Base-by-base conservation (phyloP, 2,329 filamentous ascomycete genomes). In the Calonectria hongkongensis region DNA sequence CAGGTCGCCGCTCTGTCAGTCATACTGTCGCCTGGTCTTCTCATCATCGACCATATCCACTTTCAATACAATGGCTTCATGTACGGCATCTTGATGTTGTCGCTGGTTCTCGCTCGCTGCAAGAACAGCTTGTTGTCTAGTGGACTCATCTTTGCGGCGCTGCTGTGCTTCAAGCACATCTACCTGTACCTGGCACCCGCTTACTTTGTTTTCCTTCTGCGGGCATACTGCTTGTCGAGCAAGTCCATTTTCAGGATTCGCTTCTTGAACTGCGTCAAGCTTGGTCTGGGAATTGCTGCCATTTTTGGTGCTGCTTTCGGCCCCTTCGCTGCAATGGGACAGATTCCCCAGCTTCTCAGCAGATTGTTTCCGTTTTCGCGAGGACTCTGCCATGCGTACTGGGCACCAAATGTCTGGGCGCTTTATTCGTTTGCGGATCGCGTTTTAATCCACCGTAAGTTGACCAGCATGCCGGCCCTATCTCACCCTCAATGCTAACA, bases 41-140 rank as follows among this genome's bases (percentile, higher is more conserved):
- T 99, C 73, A 97, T 99, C 82, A 98, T 99, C 83, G 97, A 99
- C 82, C 97, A 99, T 83, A 96, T 98, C 76, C 96, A 98, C 84
- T 99, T 99, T 84, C 97, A 99, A 87, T 99, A 99, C 87, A 99
- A 99, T 86, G 96, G 97, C 48, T 95, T 96, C 85, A 92, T 99
- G 85, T 99, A 98, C 83, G 97, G 97, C 45, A 87, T 98, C 51
- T 88, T 99, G 64, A 90, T 98, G 45, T 88, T 96, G 67, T 98
- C 97, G 2, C 89, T 99, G 60, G 94, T 97, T 2, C 86, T 97
- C 72, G 95, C 95, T 8, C 92, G 95, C 64, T 91, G 93, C 78
- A 91, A 90, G 80, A 93, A 93, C 3, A 94, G 94, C 0, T 87
- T 97, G 41, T 89, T 98, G 15, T 87, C 88, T 56, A 97, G 95